phyloP scores from a whole-genome alignment of 768 basidiomycete genomes.

The Erythrobasidium yunnanense region DNA sequence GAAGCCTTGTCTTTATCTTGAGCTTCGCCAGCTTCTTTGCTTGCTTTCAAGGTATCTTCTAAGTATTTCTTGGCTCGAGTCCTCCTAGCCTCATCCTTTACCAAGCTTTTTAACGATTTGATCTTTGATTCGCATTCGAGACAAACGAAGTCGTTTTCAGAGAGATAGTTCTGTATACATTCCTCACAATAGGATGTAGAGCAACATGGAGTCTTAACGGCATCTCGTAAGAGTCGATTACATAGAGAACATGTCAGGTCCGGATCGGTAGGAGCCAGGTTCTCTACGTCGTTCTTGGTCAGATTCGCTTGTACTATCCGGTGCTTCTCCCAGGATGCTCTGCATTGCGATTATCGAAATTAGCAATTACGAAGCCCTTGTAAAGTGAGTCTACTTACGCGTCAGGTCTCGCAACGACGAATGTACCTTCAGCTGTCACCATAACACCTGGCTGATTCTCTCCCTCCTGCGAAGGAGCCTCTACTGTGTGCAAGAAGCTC shows the following conservation, averaged over 20 bases:
- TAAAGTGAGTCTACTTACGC: slow-evolving; percentile 52
- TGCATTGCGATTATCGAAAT: slow-evolving; percentile 40
- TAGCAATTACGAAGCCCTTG: background rate
- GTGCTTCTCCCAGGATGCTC: slow-evolving; percentile 91
- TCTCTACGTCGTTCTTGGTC: slow-evolving; percentile 78
- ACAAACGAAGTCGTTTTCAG: slow-evolving; percentile 90
- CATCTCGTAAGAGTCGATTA: slow-evolving; percentile 83
- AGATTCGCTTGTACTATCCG: slow-evolving; percentile 54
- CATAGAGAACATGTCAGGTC: slow-evolving; percentile 79
- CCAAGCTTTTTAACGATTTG: slow-evolving; percentile 73
- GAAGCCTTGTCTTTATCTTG: slow-evolving; percentile 45
- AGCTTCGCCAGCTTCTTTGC: slow-evolving; percentile 38
- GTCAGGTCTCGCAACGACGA: slow-evolving; percentile 93
- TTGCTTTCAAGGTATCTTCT: slow-evolving; percentile 47
- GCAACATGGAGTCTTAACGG: slow-evolving; percentile 92
- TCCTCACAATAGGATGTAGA: slow-evolving; percentile 86
- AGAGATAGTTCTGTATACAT: slow-evolving; percentile 84
- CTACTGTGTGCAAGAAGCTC: slow-evolving; percentile 92
- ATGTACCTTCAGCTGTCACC: slow-evolving; percentile 97
- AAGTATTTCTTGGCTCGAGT: slow-evolving; percentile 71
- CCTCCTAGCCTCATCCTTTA: slow-evolving; percentile 66
- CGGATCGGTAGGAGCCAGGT: slow-evolving; percentile 61
- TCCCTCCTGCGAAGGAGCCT: slow-evolving; percentile 53
- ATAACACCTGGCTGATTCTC: slow-evolving; percentile 64
- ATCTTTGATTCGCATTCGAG: slow-evolving; percentile 81